Percentiles rank a stretch among this genome's conserved stretches.
Evolutionary conservation across 805 yeast genomes (phyloP).

Genomic region (Wickerhamomyces chaumierensis): DNA sequence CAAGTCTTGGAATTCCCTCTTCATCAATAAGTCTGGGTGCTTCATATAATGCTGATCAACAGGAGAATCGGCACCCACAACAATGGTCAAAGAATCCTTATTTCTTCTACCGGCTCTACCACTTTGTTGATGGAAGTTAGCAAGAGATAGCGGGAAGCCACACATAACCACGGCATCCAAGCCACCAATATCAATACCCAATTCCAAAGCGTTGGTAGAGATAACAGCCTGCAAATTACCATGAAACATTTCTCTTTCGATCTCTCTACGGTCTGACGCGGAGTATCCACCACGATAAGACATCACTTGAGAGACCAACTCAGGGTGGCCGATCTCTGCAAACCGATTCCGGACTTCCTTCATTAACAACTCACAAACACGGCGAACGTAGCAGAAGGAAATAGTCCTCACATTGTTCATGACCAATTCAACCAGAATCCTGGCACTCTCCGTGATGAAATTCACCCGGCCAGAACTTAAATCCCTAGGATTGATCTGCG

Average conservation of each 20-base stretch:
- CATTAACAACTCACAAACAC: slow-evolving; percentile 79
- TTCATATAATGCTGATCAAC: slow-evolving; percentile 76
- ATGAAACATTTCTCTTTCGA: slow-evolving; percentile 82
- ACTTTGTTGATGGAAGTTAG: slow-evolving; percentile 88
- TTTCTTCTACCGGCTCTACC: slow-evolving; percentile 94
- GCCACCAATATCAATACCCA: slow-evolving; percentile 92
- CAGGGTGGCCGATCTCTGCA: slow-evolving; percentile 30
- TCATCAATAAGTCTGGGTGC: slow-evolving; percentile 49
- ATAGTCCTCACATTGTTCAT: slow-evolving; percentile 63
- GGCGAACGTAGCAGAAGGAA: slow-evolving; percentile 81
- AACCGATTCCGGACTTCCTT: slow-evolving; percentile 61
- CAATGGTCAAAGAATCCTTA: slow-evolving; percentile 73
- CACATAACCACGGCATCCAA: slow-evolving; percentile 86
- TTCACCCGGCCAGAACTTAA: slow-evolving; percentile 50
- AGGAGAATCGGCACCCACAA: slow-evolving; percentile 75
- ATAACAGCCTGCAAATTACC: slow-evolving; percentile 80
- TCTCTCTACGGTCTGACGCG: slow-evolving; percentile 71
- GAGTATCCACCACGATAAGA: slow-evolving; percentile 94
- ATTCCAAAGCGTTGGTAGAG: slow-evolving; percentile 90
- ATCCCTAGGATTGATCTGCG: slow-evolving; percentile 49
- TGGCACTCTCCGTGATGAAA: slow-evolving; percentile 68
- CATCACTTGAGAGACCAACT: slow-evolving; percentile 59
- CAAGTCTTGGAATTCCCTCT: slow-evolving; percentile 43
- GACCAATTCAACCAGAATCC: slow-evolving; percentile 55
- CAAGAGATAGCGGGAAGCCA: slow-evolving; percentile 83